phyloP scores from a whole-genome alignment of 768 basidiomycete genomes.

The Amanita exitialis region DNA sequence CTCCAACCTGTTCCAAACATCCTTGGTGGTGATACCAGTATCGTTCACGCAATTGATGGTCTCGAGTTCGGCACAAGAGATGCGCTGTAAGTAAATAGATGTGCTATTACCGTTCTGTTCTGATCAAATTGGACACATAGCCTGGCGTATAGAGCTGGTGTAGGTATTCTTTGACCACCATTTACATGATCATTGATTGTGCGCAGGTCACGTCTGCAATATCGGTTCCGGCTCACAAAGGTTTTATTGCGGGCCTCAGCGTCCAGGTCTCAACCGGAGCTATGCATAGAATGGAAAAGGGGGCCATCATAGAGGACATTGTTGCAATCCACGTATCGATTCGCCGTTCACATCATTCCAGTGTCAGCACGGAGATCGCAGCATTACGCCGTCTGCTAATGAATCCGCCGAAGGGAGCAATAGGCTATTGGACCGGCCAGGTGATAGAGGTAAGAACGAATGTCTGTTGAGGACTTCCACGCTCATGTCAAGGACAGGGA shows the following conservation, averaged over 20 bases:
- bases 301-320: conserved; percentile 54
- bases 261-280: conserved; percentile 55
- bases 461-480: neutral
- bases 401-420: conserved; percentile 23
- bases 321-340: conserved; percentile 62
- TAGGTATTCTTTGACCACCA: conserved; percentile 17
- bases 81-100: conserved; percentile 44
- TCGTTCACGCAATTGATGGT: conserved; percentile 67
- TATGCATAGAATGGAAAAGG: conserved; percentile 44
- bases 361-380: conserved; percentile 78
- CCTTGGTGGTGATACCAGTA: conserved; percentile 35
- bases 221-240: conserved; percentile 42
- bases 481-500: conserved; percentile 30
- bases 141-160: conserved; percentile 60
- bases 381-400: conserved; percentile 58
- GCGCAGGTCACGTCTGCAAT: conserved; percentile 47
- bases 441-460: conserved; percentile 27
- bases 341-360: conserved; percentile 34
- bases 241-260: conserved; percentile 56
- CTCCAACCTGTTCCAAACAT: conserved; percentile 33
- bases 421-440: conserved; percentile 35
- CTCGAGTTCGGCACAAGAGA: conserved; percentile 60
- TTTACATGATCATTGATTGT: neutral
- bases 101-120: neutral
- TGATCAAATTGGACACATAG: conserved; percentile 20